These are phyloP conservation scores for Aspergillus biplanus DNA, from an alignment of 495 filamentous ascomycete species.

Conservation along the genomic window DNA sequence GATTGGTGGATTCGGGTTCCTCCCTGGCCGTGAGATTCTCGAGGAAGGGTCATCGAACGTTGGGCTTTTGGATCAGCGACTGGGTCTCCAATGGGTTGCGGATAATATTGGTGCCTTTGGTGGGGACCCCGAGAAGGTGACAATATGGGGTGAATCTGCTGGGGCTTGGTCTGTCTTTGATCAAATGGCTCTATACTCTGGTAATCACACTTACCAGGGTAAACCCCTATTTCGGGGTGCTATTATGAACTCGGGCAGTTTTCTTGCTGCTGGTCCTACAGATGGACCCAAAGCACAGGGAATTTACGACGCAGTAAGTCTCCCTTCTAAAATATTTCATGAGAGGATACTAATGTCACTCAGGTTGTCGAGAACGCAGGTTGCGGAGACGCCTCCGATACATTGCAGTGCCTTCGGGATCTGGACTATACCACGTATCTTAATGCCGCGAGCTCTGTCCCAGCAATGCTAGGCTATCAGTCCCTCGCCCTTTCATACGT, in stretches of 20 bases:
- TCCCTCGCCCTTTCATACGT: conserved; percentile 60
- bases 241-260: conserved; percentile 66
- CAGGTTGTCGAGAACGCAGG: background rate
- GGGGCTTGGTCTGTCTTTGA: conserved; percentile 20
- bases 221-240: conserved; percentile 4
- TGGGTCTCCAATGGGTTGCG: conserved; percentile 52
- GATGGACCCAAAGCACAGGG: conserved; percentile 59
- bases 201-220: background rate
- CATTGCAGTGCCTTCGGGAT: conserved; percentile 62
- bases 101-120: conserved; percentile 57
- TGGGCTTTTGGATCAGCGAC: conserved; percentile 16
- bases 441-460: conserved; percentile 62
- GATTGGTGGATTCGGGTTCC: conserved; percentile 5
- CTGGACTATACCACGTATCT: conserved; percentile 47
- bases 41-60: background rate
- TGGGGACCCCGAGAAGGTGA: conserved; percentile 62
- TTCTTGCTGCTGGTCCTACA: conserved; percentile 59
- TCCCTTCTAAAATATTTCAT: conserved; percentile 42
- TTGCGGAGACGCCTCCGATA: conserved; percentile 56
- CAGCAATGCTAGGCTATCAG: conserved; percentile 57
- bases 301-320: conserved; percentile 60
- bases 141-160: conserved; percentile 65
- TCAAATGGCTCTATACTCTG: conserved; percentile 10
- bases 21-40: conserved; percentile 3
- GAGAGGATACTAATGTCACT: background rate